A percentile compares a stretch with the other conserved stretches of the same genome.
Conservation (phyloP, 768 basidiomycete genomes). For the Leccinum barrowsii region DNA sequence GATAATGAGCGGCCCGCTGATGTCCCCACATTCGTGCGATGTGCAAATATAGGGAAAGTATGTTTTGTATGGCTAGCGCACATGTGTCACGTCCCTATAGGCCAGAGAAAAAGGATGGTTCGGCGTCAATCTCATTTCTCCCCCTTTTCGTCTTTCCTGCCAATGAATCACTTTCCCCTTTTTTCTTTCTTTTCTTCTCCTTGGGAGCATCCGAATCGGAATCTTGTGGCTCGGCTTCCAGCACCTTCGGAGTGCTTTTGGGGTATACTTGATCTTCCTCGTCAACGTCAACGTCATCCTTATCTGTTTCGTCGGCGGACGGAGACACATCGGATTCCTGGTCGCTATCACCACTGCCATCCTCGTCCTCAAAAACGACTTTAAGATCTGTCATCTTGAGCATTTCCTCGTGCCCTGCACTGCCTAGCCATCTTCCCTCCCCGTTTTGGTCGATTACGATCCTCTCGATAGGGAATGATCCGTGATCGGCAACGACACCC, state of each 20-base stretch:
- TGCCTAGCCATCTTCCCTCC: constrained; percentile 83
- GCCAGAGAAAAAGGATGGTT: constrained; percentile 64
- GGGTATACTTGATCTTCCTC: constrained; percentile 11
- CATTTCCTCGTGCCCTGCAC: constrained; percentile 86
- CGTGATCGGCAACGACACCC: constrained; percentile 89
- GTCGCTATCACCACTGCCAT: constrained; percentile 28
- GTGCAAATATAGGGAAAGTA: background rate
- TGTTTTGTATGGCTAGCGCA: background rate
- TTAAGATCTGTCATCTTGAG: constrained; percentile 82
- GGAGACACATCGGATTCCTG: constrained; percentile 19
- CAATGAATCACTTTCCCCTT: constrained; percentile 49
- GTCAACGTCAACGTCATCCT: constrained; percentile 7
- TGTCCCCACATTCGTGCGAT: background rate
- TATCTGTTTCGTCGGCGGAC: constrained; percentile 21
- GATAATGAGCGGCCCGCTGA: background rate
- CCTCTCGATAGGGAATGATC: constrained; percentile 88
- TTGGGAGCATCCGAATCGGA: constrained; percentile 31
- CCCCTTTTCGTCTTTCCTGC: constrained; percentile 54
- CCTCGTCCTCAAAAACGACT: constrained; percentile 56
- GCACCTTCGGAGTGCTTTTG: background rate
- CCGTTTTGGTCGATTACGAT: constrained; percentile 60
- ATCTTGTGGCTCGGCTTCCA: constrained; percentile 16
- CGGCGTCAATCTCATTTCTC: constrained; percentile 53
- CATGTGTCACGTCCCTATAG: constrained; percentile 34
- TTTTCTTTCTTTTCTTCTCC: constrained; percentile 54